phyloP scores from a whole-genome alignment of 2,329 filamentous ascomycete species.

The Aspergillus aculeatinus region DNA sequence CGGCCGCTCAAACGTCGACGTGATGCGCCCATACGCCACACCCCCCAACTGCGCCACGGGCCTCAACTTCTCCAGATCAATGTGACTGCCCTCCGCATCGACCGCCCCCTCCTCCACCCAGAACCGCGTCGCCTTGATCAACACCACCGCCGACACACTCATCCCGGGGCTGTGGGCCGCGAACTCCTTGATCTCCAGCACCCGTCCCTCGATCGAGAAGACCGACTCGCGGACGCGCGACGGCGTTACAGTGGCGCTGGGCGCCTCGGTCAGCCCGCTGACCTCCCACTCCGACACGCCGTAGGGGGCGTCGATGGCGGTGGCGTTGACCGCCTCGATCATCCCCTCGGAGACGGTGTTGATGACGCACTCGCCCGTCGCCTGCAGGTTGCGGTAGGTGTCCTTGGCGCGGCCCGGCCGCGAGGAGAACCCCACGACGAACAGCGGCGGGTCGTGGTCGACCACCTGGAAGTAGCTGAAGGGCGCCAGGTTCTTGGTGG shows the following conservation, averaged over 20 bases:
- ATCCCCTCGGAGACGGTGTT: slow-evolving; percentile 84
- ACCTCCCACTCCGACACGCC: slow-evolving; percentile 76
- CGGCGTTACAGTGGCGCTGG: slow-evolving; percentile 62
- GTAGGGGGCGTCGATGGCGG: slow-evolving; percentile 71
- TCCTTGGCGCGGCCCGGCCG: slow-evolving; percentile 66
- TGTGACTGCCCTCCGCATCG: slow-evolving; percentile 68
- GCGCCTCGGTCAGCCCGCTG: slow-evolving; percentile 69
- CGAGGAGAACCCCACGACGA: slow-evolving; percentile 63
- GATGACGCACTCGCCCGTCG: slow-evolving; percentile 72
- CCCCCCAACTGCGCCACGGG: slow-evolving; percentile 79
- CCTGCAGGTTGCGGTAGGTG: slow-evolving; percentile 68
- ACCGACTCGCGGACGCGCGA: slow-evolving; percentile 77
- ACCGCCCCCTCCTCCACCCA: slow-evolving; percentile 84
- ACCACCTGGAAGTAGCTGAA: slow-evolving; percentile 82
- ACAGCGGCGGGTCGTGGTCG: slow-evolving; percentile 79
- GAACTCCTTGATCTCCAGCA: slow-evolving; percentile 72
- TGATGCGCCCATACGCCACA: slow-evolving; percentile 72
- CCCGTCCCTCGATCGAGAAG: slow-evolving; percentile 74
- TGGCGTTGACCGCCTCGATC: slow-evolving; percentile 80
- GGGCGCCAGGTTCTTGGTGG: slow-evolving; percentile 68
- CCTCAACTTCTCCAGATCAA: slow-evolving; percentile 73
- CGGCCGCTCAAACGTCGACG: slow-evolving; percentile 65
- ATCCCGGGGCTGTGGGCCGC: slow-evolving; percentile 68
- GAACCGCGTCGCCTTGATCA: slow-evolving; percentile 79
- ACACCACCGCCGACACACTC: slow-evolving; percentile 68